Evolutionary conservation across 164 flowering plant species (phyloP), one percentile per base, ranked within the genome.

Genomic region (Chloranthus sessilifolius): DNA sequence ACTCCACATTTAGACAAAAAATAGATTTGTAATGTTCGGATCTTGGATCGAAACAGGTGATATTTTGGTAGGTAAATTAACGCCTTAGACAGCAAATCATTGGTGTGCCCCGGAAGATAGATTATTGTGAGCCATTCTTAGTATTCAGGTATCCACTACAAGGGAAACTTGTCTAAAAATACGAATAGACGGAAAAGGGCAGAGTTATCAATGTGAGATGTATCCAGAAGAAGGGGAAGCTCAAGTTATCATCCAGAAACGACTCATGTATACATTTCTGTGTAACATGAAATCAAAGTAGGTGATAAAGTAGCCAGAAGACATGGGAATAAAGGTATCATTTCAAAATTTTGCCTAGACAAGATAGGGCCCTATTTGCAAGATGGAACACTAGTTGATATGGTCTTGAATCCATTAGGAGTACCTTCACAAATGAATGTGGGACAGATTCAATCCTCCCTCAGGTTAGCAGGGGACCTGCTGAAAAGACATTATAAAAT

Each of bases 31-130:
- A 22, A 42, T 42, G 46, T 22, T 42, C 12, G 22, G 25, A 33
- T 33, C 36, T 45, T 45, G 30, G 28, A 12, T 45, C 4, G 54
- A 50, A 36, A 33, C 26, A 10, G 19, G 28, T 37, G 41, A 36
- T 50, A 37, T 50, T 50, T 50, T 50, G 35, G 5, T 50, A 50
- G 54, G 54, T 31, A 50, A 50, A 50, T 50, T 50, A 23, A 50
- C 14, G 3, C 54, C 39, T 50, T 2, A 50, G 15, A 35, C 39
- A 35, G 28, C 30, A 14, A 50, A 50, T 50, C 54, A 50, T 50
- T 16, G n/a, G 41, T 50, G 35, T 35, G 41, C 54, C 27, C 19
- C 16, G 26, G 27, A 35, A 50, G 54, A 50, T 50, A 22, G 54
- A 35, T 36, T 50, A 50, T 50, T 34, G 35, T 25, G 23, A 36